Conservation (phyloP, 108 stramenopile species). For the Nitzschia putrida region DNA sequence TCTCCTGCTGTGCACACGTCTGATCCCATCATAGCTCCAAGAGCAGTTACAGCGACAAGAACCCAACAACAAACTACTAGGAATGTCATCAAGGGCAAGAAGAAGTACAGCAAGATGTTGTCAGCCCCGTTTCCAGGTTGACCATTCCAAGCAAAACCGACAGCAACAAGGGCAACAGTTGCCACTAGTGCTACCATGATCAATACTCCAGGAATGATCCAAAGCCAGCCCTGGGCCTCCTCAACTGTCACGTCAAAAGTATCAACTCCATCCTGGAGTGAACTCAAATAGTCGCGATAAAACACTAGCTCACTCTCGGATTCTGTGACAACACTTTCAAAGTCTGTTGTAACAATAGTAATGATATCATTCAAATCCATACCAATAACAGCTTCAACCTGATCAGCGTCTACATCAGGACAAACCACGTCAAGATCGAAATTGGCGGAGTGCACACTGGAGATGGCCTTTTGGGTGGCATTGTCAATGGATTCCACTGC, state of each 20-base stretch:
- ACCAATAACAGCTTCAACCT: conserved; percentile 23
- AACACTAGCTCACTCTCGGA: conserved; percentile 9
- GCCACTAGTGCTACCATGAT: conserved; percentile 20
- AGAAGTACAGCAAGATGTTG: conserved; percentile 35
- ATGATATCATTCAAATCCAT: conserved; percentile 35
- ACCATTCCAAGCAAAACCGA: conserved; percentile 40
- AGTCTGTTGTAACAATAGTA: conserved; percentile 8
- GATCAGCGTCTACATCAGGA: conserved; percentile 20
- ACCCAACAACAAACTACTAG: conserved; percentile 27
- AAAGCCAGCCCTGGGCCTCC: conserved; percentile 27
- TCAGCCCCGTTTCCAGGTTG: conserved; percentile 32
- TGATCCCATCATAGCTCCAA: conserved; percentile 36
- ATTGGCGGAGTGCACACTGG: conserved; percentile 3
- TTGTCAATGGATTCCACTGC: conserved; percentile 20
- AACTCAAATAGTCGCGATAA: conserved; percentile 3
- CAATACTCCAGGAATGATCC: conserved; percentile 44
- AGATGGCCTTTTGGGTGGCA: conserved; percentile 15
- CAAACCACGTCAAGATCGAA: conserved; percentile 30
- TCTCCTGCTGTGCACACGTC: conserved; percentile 27
- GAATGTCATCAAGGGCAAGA: conserved; percentile 45
- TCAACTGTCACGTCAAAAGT: conserved; percentile 20
- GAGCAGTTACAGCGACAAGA: conserved; percentile 21
- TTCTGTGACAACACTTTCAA: not conserved
- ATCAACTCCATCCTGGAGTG: conserved; percentile 18
- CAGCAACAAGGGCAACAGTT: conserved; percentile 31